These are phyloP conservation scores for Botrytis deweyae DNA, from an alignment of 2,329 filamentous ascomycete genomes.

Conservation along the genomic window DNA sequence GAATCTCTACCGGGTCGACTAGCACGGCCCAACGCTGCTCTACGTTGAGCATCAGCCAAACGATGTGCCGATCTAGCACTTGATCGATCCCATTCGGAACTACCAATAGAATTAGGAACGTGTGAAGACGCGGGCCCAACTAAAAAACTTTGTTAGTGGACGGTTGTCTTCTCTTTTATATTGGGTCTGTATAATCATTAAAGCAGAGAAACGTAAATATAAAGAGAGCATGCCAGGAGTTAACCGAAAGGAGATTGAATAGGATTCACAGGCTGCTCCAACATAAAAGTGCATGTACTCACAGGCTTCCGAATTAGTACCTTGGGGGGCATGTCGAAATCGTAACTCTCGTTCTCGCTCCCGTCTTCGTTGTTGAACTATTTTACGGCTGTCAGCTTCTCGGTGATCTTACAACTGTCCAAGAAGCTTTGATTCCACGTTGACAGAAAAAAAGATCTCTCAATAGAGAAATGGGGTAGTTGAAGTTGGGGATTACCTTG, in stretches of 20 bases:
- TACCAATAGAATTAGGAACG: background rate
- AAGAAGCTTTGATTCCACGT: background rate
- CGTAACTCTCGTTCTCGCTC: background rate
- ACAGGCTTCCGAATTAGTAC: background rate
- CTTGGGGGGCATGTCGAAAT: background rate
- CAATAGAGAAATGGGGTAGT: background rate
- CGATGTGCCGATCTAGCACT: conserved; percentile 2
- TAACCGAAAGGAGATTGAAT: background rate
- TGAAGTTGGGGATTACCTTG: background rate
- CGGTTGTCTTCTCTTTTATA: background rate
- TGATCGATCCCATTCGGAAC: background rate
- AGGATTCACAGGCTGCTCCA: background rate
- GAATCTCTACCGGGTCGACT: background rate
- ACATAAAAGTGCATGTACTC: background rate
- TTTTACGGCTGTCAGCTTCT: conserved; percentile 4
- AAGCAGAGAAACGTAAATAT: background rate
- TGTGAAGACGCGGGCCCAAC: background rate
- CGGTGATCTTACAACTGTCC: background rate
- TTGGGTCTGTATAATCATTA: background rate
- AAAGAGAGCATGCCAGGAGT: background rate
- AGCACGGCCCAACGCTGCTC: background rate
- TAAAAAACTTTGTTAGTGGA: background rate
- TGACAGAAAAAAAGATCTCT: background rate
- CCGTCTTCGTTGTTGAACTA: background rate
- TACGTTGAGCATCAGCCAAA: background rate